Percentiles rank a stretch among this genome's conserved stretches.
phyloP scores from a whole-genome alignment of 352 stramenopile genomes.

The Pythium plurisporium region DNA sequence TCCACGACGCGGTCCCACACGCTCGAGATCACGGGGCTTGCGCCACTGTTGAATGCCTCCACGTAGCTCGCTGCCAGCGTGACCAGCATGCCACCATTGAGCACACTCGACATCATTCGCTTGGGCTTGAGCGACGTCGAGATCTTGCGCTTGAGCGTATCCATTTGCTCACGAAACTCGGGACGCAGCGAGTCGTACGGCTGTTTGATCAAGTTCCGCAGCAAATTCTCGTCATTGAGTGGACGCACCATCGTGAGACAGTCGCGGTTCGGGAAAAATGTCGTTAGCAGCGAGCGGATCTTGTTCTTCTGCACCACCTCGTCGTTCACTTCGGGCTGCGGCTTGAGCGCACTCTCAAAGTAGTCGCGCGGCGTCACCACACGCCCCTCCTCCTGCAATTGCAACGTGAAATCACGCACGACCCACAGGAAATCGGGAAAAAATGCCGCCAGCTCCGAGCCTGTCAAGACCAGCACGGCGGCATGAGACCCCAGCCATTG shows the following conservation, averaged over 20 bases:
- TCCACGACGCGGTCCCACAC: constrained; percentile 83
- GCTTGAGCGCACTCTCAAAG: constrained; percentile 83
- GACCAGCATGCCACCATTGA: constrained; percentile 86
- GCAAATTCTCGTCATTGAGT: constrained; percentile 80
- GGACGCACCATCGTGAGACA: constrained; percentile 87
- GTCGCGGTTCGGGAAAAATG: constrained; percentile 85
- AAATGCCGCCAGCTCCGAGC: constrained; percentile 52
- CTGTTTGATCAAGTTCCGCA: constrained; percentile 63
- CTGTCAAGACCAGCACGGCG: no score
- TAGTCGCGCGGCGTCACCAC: constrained; percentile 86
- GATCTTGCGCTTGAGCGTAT: constrained; percentile 52
- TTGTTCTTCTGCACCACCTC: constrained; percentile 46
- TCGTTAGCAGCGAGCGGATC: constrained; percentile 59
- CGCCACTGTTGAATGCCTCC: constrained; percentile 83
- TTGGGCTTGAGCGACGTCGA: constrained; percentile 56
- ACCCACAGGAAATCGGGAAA: constrained; percentile 88
- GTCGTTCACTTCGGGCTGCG: constrained; percentile 62
- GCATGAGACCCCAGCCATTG: no score
- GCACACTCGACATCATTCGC: constrained; percentile 77
- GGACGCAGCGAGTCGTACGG: constrained; percentile 71
- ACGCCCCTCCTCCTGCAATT: constrained; percentile 81
- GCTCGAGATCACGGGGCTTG: constrained; percentile 70
- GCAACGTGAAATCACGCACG: constrained; percentile 86
- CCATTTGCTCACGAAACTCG: constrained; percentile 83
- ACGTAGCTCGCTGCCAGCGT: constrained; percentile 80